These are phyloP conservation scores for Microcyclospora tardicrescens DNA, from an alignment of 2,329 filamentous ascomycete species.

Conservation along the genomic window DNA sequence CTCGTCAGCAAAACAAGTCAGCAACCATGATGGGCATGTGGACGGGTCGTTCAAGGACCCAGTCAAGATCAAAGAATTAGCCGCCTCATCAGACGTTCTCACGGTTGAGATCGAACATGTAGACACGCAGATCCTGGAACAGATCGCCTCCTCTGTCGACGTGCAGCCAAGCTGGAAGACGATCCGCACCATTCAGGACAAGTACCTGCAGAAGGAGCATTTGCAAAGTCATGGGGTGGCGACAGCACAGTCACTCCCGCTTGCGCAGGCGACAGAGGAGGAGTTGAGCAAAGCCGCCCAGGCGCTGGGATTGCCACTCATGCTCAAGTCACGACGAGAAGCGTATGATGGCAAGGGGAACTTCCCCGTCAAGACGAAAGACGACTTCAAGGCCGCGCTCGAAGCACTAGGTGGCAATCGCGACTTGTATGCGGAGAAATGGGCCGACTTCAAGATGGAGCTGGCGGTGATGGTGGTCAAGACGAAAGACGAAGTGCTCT, in stretches of 20 bases:
- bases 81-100: conserved; percentile 61
- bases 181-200: conserved; percentile 82
- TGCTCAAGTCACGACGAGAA: conserved; percentile 82
- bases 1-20: conserved; percentile 76
- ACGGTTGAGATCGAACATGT: conserved; percentile 96
- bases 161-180: conserved; percentile 74
- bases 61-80: conserved; percentile 66
- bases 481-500: conserved; percentile 59
- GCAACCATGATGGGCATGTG: conserved; percentile 59
- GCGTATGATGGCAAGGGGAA: conserved; percentile 86
- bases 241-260: conserved; percentile 56
- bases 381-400: conserved; percentile 53
- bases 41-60: conserved; percentile 80
- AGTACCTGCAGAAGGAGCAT: conserved; percentile 79
- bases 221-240: conserved; percentile 55
- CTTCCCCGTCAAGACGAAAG: conserved; percentile 47
- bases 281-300: conserved; percentile 52
- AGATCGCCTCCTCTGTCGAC: conserved; percentile 54
- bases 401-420: conserved; percentile 52
- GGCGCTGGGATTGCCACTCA: conserved; percentile 67
- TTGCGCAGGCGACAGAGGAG: conserved; percentile 46
- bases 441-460: conserved; percentile 73
- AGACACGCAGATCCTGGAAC: conserved; percentile 76
- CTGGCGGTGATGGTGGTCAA: conserved; percentile 91
- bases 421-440: conserved; percentile 79